Percentiles rank a stretch among this genome's conserved stretches.
Evolutionary conservation across 257 asterid genomes (phyloP).

Genomic region (Nicotiana attenuata): DNA sequence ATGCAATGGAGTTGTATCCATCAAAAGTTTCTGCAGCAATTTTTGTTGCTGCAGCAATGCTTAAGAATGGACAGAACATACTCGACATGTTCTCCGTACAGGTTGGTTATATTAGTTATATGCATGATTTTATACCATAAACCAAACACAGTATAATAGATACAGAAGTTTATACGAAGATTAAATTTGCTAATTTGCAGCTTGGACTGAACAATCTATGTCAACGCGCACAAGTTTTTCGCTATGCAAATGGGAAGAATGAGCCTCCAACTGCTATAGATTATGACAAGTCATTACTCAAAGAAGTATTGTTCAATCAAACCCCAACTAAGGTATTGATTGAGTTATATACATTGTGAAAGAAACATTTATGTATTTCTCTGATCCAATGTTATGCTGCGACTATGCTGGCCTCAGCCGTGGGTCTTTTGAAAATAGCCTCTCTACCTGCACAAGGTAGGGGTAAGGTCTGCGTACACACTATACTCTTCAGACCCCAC

Average conservation of each 20-base stretch:
- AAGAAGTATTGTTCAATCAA: slow-evolving; percentile 45
- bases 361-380: background rate
- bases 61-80: slow-evolving; percentile 38
- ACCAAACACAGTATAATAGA: background rate
- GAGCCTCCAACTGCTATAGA: slow-evolving; percentile 52
- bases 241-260: slow-evolving; percentile 45
- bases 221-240: slow-evolving; percentile 43
- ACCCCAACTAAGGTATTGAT: slow-evolving; percentile 48
- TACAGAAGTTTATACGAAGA: background rate
- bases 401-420: no score
- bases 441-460: no score
- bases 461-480: no score
- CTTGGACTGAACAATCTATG: slow-evolving; percentile 30
- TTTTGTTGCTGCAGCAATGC: slow-evolving; percentile 59
- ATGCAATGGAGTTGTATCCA: slow-evolving; percentile 54
- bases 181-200: slow-evolving; percentile 20
- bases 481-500: no score
- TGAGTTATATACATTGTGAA: background rate
- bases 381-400: no score
- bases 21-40: slow-evolving; percentile 43
- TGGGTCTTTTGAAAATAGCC: no score
- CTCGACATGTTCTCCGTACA: slow-evolving; percentile 45
- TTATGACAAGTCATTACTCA: slow-evolving; percentile 37
- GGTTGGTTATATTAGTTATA: slow-evolving; percentile 22
- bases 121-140: background rate